Percentiles rank a stretch among this genome's conserved stretches.
phyloP scores from a whole-genome alignment of 805 yeast genomes.

The Candida broadrunensis region DNA sequence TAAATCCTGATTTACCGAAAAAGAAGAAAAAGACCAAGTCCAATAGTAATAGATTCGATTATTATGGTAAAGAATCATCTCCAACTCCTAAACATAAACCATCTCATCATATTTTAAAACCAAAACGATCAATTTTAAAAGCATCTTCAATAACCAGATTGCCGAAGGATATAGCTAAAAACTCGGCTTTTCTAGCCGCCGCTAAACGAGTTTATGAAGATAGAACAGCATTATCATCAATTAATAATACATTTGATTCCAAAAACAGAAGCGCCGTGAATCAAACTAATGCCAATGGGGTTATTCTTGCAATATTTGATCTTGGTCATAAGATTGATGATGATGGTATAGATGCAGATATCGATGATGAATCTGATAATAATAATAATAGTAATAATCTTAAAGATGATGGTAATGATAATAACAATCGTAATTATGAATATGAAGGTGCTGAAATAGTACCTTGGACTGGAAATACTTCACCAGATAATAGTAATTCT shows the following conservation, averaged over 20 bases:
- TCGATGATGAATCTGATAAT: not conserved
- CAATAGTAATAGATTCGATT: not conserved
- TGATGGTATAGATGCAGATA: not conserved
- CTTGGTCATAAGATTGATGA: not conserved
- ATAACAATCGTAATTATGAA: not conserved
- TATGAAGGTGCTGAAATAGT: not conserved
- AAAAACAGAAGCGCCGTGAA: conserved; percentile 4
- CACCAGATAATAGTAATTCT: not conserved
- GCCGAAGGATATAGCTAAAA: not conserved
- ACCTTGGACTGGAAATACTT: not conserved
- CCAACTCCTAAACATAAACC: conserved; percentile 42
- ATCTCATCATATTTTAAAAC: conserved; percentile 38
- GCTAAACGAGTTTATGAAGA: conserved; percentile 3
- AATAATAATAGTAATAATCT: not conserved
- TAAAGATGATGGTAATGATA: not conserved
- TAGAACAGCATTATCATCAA: conserved; percentile 6
- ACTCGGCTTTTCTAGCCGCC: not conserved
- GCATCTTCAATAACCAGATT: not conserved
- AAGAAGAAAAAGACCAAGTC: conserved; percentile 2
- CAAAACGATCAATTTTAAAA: conserved; percentile 40
- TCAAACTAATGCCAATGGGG: conserved; percentile 7
- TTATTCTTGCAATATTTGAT: conserved; percentile 2
- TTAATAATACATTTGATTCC: conserved; percentile 8
- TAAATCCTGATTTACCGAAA: not conserved
- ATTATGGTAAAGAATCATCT: conserved; percentile 11